Conservation (phyloP, 2,329 filamentous ascomycete species). For the Anisogramma anomala region DNA sequence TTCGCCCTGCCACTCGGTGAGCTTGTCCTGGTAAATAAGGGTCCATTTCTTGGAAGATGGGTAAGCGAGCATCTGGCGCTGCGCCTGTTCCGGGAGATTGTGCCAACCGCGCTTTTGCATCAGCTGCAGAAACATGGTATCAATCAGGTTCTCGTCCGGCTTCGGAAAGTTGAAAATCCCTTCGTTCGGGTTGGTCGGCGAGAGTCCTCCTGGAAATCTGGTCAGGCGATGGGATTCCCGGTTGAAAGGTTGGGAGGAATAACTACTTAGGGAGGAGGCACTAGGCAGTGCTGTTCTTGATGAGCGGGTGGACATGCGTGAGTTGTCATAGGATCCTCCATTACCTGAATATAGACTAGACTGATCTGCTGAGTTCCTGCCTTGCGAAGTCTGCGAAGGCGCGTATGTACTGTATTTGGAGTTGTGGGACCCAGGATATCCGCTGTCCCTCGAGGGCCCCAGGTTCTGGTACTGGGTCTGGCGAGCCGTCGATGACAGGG, state of each 20-base stretch:
- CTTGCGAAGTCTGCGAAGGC: constrained; percentile 48
- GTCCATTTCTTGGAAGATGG: constrained; percentile 96
- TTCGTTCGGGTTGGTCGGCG: constrained; percentile 29
- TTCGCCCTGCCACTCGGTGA: constrained; percentile 89
- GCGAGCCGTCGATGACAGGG: constrained; percentile 60
- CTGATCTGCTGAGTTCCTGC: constrained; percentile 43
- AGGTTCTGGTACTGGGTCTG: constrained; percentile 69
- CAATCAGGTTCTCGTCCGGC: constrained; percentile 68
- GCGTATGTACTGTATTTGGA: constrained; percentile 55
- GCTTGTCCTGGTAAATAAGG: constrained; percentile 83
- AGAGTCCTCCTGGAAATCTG: constrained; percentile 34
- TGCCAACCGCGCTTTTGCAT: constrained; percentile 99
- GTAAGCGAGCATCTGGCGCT: constrained; percentile 92
- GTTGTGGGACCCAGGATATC: constrained; percentile 39
- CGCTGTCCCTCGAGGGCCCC: constrained; percentile 49
- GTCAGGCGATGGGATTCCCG: constrained; percentile 47
- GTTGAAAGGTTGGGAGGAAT: constrained; percentile 35
- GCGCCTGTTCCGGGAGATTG: constrained; percentile 87
- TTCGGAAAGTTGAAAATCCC: constrained; percentile 50
- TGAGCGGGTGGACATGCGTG: constrained; percentile 30
- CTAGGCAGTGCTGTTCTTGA: constrained; percentile 41
- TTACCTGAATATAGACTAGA: constrained; percentile 47
- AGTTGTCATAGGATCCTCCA: constrained; percentile 30
- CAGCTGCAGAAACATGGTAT: constrained; percentile 81
- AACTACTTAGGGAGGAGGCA: constrained; percentile 45